Evolutionary conservation across 768 basidiomycete species (phyloP), one percentile per base, ranked within the genome.

Genomic region (Hemileccinum rubropunctum): DNA sequence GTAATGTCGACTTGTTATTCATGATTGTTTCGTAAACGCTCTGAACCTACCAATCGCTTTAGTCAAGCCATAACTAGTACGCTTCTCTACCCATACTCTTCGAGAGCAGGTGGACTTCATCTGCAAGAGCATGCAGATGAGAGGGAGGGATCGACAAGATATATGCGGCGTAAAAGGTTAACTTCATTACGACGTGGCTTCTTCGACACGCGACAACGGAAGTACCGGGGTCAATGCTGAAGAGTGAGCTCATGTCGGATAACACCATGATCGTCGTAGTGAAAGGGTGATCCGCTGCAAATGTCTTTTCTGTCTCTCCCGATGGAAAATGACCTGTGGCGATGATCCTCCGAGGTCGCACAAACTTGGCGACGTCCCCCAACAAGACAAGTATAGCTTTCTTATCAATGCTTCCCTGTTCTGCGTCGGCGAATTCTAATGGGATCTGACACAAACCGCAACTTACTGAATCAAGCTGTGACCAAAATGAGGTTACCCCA

Each of bases 101-200:
- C 10, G 67, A 66, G 14, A 59, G 59, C 32, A 66, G 64, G 23
- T 48, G 14, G 4, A 71, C 48, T 50, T 85, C 79, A 28, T 75
- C 70, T 9, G 76, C 66, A 32, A 83, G 62, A 9, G 61, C 59
- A 42, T 61, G 63, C 39, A 85, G 60, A 38, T 74, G 58, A 4
- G 57, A 53, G 36, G 71, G 57, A 1, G 84, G 78, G n/a, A 72
- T 76, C 1, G 78, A 73, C 18, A 79, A 51, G 7, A 83, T 62
- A 56, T 84, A 79, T 7, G 83, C 85, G 5, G 80, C 80, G 54
- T 91, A 91, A 67, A 85, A 91, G 13, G 73, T 64, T 21, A 90
- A 56, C 68, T 89, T 91, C 56, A 80, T 80, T 9, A 72, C 63
- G 42, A 80, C 65, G 57, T 78, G 78, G 44, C 55, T 39, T 61